phyloP scores from a whole-genome alignment of 306 rosid species.

The Dryas alaskensis region DNA sequence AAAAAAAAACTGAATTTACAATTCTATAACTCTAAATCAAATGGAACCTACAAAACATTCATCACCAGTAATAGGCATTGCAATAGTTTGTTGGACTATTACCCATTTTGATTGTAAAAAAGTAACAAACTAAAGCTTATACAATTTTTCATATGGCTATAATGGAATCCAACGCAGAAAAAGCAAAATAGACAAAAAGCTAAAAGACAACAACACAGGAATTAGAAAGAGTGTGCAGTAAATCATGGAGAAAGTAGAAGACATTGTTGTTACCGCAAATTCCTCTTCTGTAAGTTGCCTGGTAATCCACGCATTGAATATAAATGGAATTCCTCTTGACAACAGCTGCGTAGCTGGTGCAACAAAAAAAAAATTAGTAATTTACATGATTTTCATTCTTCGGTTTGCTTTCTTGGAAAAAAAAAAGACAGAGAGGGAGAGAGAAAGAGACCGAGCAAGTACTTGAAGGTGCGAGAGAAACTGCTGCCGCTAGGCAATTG shows the following conservation, averaged over 20 bases:
- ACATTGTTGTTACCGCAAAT: conserved; percentile 63
- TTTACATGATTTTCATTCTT: background rate
- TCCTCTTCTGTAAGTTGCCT: conserved; percentile 85
- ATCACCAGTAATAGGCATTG: background rate
- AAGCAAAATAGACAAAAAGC: background rate
- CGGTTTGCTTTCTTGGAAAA: background rate
- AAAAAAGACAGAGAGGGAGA: background rate
- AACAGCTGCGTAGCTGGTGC: conserved; percentile 83
- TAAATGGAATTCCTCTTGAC: conserved; percentile 91
- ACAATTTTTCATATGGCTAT: conserved; percentile 4
- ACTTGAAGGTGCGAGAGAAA: conserved; percentile 85
- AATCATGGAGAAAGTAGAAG: background rate
- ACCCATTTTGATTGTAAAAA: background rate
- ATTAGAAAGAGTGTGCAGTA: background rate
- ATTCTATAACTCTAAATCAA: background rate
- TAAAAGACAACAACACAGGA: background rate
- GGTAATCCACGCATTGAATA: conserved; percentile 89
- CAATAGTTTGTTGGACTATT: background rate
- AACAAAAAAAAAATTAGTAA: conserved; percentile 4
- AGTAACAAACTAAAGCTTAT: background rate
- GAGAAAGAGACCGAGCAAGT: conserved; percentile 60
- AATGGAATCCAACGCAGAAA: background rate
- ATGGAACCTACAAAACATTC: background rate
- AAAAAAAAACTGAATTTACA: background rate
- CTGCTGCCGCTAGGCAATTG: conserved; percentile 29